Conservation (phyloP, 2,329 filamentous ascomycete species). For the Clarireedia paspali region DNA sequence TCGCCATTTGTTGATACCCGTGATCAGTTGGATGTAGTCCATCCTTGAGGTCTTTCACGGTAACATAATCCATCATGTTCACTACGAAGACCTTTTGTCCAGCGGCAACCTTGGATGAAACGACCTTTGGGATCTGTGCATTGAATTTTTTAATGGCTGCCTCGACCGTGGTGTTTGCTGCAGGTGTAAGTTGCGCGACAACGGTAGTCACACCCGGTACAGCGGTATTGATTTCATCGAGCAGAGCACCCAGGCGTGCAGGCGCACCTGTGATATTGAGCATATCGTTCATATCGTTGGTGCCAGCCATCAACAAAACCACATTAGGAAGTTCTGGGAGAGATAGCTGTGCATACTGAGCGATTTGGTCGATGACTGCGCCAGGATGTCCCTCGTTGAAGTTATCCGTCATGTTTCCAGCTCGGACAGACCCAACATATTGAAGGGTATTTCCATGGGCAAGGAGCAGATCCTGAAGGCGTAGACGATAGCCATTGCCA, state of each 20-base stretch:
- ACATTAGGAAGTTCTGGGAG: conserved; percentile 26
- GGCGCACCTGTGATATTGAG: conserved; percentile 25
- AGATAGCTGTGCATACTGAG: conserved; percentile 11
- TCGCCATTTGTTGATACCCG: conserved; percentile 17
- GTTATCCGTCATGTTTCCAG: conserved; percentile 29
- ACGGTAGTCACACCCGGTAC: conserved; percentile 30
- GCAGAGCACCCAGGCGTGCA: conserved; percentile 26
- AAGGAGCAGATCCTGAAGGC: conserved; percentile 24
- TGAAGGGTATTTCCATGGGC: conserved; percentile 17
- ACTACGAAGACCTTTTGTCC: conserved; percentile 10
- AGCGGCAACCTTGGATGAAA: conserved; percentile 1
- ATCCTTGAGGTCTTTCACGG: conserved; percentile 8
- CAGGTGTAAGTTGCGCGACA: conserved; percentile 31
- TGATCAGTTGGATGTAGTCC: conserved; percentile 17
- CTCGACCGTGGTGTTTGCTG: neutral
- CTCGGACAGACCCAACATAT: conserved; percentile 29
- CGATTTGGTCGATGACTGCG: conserved; percentile 28
- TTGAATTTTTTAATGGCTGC: conserved; percentile 11
- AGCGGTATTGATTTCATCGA: conserved; percentile 27
- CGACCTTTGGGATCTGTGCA: conserved; percentile 12
- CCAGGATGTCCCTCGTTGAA: conserved; percentile 30
- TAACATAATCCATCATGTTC: conserved; percentile 12
- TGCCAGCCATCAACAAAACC: conserved; percentile 29
- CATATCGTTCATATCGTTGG: conserved; percentile 29
- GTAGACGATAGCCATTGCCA: conserved; percentile 34